phyloP scores from a whole-genome alignment of 83 land plant genomes.

The Picea engelmannii region DNA sequence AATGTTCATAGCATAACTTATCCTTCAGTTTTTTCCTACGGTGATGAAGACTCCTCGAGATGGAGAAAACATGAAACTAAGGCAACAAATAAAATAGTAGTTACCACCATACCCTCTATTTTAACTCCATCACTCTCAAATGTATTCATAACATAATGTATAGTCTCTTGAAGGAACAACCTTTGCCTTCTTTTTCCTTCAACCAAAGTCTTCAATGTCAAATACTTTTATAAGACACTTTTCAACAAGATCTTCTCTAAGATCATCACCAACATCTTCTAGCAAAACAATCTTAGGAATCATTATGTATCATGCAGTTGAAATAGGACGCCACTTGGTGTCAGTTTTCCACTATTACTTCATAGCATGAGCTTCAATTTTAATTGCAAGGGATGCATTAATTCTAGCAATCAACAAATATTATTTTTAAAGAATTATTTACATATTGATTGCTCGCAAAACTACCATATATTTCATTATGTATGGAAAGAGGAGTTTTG shows the following conservation, averaged over 20 bases:
- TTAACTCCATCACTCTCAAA: constrained; percentile 26
- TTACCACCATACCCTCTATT: too few species aligned
- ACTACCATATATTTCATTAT: too few species aligned
- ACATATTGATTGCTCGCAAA: too few species aligned
- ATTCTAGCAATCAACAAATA: too few species aligned
- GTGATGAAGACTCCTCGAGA: too few species aligned
- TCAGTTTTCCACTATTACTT: constrained; percentile 90
- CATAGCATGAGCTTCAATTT: constrained; percentile 95
- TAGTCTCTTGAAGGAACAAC: constrained; percentile 78
- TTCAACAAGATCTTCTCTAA: constrained; percentile 73
- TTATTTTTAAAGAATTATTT: too few species aligned
- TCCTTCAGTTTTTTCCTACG: constrained; percentile 72
- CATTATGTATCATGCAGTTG: constrained; percentile 93
- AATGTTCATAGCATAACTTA: constrained; percentile 93
- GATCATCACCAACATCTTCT: constrained; percentile 66
- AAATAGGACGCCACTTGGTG: constrained; percentile 99
- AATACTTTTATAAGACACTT: constrained; percentile 89
- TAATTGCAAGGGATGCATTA: constrained; percentile 27
- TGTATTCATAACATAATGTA: constrained; percentile 92
- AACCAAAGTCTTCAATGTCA: constrained; percentile 85
- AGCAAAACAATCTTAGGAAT: constrained; percentile 89
- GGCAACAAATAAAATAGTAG: too few species aligned
- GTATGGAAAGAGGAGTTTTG: too few species aligned
- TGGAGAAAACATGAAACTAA: too few species aligned
- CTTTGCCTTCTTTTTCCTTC: constrained; percentile 71